Base-by-base conservation (phyloP, 805 yeast genomes). In the Kurtzmaniella cleridarum region DNA sequence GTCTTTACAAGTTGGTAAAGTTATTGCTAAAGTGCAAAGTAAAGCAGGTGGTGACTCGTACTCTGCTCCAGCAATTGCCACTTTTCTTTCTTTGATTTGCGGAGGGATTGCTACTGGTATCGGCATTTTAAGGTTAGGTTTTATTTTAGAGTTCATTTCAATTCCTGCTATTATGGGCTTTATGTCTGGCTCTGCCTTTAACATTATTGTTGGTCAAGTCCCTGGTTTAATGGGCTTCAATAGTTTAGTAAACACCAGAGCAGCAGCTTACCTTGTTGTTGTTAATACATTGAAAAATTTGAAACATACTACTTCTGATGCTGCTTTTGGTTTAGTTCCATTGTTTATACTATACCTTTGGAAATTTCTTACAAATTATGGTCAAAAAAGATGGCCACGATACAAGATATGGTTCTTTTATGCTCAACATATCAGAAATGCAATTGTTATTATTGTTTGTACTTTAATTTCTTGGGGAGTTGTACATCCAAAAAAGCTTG, bases 151-250 rank as follows among this genome's bases (percentile, higher is more conserved):
- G 60, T 79, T 84, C 56, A 88, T 90, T 52, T 87, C 96, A 2
- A 71, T 82, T 54, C 96, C 96, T 34, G 95, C 96, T 1, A 95
- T 90, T 31, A 72, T 88, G 63, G 97, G 97, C 0, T 90, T 89
- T 68, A 90, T 90, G 91, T 75, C 91, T 27, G 97, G 97, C 38
- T 89, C 96, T 3, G 96, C 97, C 2, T 75, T 90, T 52, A 81
- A 72, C 52, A 90, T 90, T 55, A 70, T 83, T 27, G 61, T 71
- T 43, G 97, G 97, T 17, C 97, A 90, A 66, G 80, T 90, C 5
- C 95, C 97, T 3, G 83, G 71, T 3, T 70, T 90, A 42, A 73
- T 90, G 84, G 97, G 97, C 13, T 84, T 71, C 64, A 71, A 57
- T 49, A 76, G 65, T 13, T 42, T 47, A 26, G 87, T 89, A 41